phyloP scores from a whole-genome alignment of 2,329 filamentous ascomycete species.

The Cryphonectria radicalis region DNA sequence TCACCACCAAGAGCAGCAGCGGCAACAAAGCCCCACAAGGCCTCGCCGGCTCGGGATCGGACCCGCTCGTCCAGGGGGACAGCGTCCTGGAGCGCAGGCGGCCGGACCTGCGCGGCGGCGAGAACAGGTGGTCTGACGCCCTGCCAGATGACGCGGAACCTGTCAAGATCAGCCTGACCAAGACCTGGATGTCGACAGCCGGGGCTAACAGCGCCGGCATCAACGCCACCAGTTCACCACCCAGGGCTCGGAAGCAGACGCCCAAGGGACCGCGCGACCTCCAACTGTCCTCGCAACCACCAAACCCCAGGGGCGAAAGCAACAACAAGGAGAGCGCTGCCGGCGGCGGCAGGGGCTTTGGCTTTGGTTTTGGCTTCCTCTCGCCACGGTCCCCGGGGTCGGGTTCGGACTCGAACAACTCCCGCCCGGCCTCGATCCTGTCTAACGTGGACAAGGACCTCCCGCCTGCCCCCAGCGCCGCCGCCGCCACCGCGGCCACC shows the following conservation, averaged over 20 bases:
- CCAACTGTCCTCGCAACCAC: not conserved
- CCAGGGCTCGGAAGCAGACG: conserved; percentile 14
- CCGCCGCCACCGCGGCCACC: conserved; percentile 46
- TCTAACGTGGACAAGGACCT: conserved; percentile 58
- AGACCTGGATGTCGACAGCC: conserved; percentile 39
- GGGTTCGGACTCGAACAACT: conserved; percentile 21
- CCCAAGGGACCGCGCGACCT: conserved; percentile 17
- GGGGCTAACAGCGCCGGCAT: conserved; percentile 31
- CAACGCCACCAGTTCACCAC: conserved; percentile 24
- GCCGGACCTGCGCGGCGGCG: conserved; percentile 38
- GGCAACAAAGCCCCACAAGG: conserved; percentile 18
- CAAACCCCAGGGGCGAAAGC: not conserved
- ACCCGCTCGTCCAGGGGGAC: conserved; percentile 4
- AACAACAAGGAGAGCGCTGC: not conserved
- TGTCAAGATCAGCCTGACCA: conserved; percentile 42
- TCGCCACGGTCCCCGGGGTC: not conserved
- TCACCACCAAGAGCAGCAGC: conserved; percentile 22
- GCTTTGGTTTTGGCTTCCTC: conserved; percentile 19
- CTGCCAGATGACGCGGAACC: conserved; percentile 36
- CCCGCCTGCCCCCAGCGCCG: conserved; percentile 64
- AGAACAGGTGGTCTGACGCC: conserved; percentile 31
- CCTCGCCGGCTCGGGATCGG: conserved; percentile 5
- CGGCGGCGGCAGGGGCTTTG: not conserved
- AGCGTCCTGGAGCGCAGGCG: conserved; percentile 48
- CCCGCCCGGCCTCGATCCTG: conserved; percentile 40